Evolutionary conservation across 2,329 filamentous ascomycete species (phyloP).

Genomic region (Knoxdaviesia proteae): DNA sequence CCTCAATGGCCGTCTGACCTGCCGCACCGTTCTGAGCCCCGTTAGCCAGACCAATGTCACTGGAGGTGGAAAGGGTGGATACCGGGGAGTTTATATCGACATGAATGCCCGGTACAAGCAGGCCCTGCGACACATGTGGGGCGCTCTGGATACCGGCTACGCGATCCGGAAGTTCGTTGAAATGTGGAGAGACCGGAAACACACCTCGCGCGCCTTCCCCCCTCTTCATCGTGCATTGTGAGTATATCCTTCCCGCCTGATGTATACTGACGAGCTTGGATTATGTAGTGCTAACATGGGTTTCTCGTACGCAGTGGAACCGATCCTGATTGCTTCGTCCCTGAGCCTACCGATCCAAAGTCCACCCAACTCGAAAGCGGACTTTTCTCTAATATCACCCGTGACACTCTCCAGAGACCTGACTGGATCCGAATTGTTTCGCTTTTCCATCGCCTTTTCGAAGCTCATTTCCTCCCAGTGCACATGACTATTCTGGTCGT

Average conservation of each 20-base stretch:
- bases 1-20: constrained; percentile 46
- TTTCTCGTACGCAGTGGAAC: constrained; percentile 15
- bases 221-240: constrained; percentile 30
- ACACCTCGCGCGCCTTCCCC: constrained; percentile 30
- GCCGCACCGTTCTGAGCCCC: constrained; percentile 42
- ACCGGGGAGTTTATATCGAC: constrained; percentile 33
- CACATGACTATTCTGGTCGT: constrained; percentile 46
- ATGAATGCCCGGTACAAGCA: constrained; percentile 49
- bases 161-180: constrained; percentile 36
- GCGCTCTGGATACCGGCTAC: constrained; percentile 47
- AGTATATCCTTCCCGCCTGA: constrained; percentile 6
- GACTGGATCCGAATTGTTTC: constrained; percentile 35
- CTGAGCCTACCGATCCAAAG: constrained; percentile 19
- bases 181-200: constrained; percentile 35
- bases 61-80: constrained; percentile 31
- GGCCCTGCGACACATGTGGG: constrained; percentile 58
- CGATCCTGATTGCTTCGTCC: constrained; percentile 24
- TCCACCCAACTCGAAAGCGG: constrained; percentile 25
- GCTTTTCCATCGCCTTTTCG: constrained; percentile 47
- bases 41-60: constrained; percentile 56
- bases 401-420: constrained; percentile 26
- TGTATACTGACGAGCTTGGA: background rate
- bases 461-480: constrained; percentile 51
- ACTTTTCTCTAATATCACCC: constrained; percentile 32
- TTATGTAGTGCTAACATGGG: background rate